Evolutionary conservation across 169 alveolate species (phyloP).

Genomic region (Plasmodium reichenowi): DNA sequence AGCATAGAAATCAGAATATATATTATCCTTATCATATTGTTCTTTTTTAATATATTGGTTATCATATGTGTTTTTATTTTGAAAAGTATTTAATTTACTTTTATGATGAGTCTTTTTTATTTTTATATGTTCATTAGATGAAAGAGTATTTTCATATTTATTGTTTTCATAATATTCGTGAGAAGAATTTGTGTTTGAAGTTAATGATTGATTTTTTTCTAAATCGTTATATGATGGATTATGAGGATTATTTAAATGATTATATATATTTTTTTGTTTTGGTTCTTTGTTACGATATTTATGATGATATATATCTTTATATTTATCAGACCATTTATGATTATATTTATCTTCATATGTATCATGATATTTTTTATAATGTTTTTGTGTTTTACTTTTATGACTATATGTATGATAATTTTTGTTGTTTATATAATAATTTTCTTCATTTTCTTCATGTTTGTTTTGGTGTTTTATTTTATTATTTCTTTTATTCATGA

Average conservation of each 20-base stretch:
- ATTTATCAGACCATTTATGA: neutral
- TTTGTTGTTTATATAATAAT: neutral
- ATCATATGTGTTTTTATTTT: neutral
- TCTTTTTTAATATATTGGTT: neutral
- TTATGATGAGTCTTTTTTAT: neutral
- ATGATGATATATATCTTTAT: too few species aligned
- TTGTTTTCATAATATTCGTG: neutral
- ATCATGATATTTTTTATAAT: neutral
- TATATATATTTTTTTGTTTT: too few species aligned
- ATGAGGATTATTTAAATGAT: too few species aligned
- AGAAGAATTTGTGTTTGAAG: neutral
- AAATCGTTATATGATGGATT: too few species aligned
- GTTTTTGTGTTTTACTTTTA: neutral
- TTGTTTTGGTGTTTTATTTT: neutral
- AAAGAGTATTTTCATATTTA: neutral
- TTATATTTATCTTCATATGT: neutral
- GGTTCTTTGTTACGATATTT: too few species aligned
- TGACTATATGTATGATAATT: neutral
- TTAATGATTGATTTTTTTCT: neutral
- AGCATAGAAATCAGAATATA: neutral
- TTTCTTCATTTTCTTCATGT: slow-evolving; percentile 1
- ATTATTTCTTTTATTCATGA: neutral
- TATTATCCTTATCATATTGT: neutral
- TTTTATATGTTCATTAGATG: neutral
- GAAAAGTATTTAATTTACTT: neutral